phyloP scores from a whole-genome alignment of 2,329 filamentous ascomycete genomes.

The Chaetomium olivaceum region DNA sequence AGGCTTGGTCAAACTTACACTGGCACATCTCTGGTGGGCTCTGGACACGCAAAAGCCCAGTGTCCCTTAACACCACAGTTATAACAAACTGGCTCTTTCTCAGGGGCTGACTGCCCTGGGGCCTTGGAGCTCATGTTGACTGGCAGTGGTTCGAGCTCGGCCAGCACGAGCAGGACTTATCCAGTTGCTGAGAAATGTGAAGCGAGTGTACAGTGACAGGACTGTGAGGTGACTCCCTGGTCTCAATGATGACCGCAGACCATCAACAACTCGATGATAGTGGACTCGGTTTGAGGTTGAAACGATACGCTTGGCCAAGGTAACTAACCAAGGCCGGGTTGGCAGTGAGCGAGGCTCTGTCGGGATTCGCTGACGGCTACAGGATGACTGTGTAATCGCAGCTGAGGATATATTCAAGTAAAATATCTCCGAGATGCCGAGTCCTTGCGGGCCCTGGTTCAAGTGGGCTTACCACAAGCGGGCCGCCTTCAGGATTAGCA shows the following conservation, averaged over 20 bases:
- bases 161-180: not conserved
- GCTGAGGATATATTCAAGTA: not conserved
- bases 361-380: not conserved
- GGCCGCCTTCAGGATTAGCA: constrained; percentile 7
- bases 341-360: not conserved
- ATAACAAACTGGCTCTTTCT: constrained; percentile 48
- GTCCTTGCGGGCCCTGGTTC: not conserved
- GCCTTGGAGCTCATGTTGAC: constrained; percentile 29
- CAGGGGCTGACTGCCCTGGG: constrained; percentile 35
- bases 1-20: constrained; percentile 47
- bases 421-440: not conserved
- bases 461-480: not conserved
- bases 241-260: no score
- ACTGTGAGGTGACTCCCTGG: not conserved
- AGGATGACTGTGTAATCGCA: not conserved
- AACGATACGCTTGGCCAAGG: not conserved
- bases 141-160: not conserved
- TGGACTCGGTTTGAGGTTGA: not conserved
- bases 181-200: not conserved
- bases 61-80: constrained; percentile 55
- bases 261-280: not conserved
- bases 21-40: constrained; percentile 49
- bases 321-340: not conserved
- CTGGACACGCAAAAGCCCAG: constrained; percentile 55
- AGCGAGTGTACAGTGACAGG: not conserved